phyloP scores from a whole-genome alignment of 352 stramenopile species.

The Pythium apleroticum region DNA sequence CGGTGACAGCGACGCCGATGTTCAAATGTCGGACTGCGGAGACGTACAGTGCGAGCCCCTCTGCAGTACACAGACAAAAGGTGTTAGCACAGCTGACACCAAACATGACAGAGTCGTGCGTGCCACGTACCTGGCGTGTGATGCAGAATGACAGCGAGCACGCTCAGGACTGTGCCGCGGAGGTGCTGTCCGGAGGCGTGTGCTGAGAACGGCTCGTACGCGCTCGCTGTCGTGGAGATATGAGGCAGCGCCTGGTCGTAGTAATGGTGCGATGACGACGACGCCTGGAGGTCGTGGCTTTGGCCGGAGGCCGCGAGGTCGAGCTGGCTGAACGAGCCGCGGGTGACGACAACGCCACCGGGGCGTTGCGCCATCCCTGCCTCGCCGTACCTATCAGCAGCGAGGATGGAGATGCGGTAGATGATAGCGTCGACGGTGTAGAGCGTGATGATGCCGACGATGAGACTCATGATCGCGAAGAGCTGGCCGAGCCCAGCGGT shows the following conservation, averaged over 20 bases:
- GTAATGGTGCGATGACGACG: constrained; percentile 3
- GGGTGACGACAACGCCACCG: background rate
- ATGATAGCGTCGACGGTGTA: constrained; percentile 24
- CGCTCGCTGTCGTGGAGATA: constrained; percentile 17
- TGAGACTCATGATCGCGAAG: constrained; percentile 18
- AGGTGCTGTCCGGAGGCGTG: constrained; percentile 6
- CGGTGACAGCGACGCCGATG: constrained; percentile 22
- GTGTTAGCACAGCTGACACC: background rate
- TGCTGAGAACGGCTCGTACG: constrained; percentile 14
- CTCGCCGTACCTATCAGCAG: constrained; percentile 20
- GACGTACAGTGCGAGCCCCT: constrained; percentile 30
- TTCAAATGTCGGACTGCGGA: constrained; percentile 15
- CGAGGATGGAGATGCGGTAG: constrained; percentile 25
- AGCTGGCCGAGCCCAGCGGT: constrained; percentile 13
- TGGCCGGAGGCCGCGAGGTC: constrained; percentile 14
- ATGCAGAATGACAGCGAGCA: constrained; percentile 24
- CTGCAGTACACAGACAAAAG: constrained; percentile 1
- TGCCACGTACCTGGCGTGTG: constrained; percentile 27
- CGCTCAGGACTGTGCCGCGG: constrained; percentile 22
- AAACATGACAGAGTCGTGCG: background rate
- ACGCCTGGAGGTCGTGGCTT: constrained; percentile 13
- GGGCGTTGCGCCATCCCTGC: constrained; percentile 3
- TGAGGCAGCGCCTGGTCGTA: constrained; percentile 18
- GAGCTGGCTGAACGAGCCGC: constrained; percentile 19
- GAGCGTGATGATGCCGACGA: constrained; percentile 21